Base-by-base conservation (phyloP, 139 green algal species). In the Volvox reticuliferus region DNA sequence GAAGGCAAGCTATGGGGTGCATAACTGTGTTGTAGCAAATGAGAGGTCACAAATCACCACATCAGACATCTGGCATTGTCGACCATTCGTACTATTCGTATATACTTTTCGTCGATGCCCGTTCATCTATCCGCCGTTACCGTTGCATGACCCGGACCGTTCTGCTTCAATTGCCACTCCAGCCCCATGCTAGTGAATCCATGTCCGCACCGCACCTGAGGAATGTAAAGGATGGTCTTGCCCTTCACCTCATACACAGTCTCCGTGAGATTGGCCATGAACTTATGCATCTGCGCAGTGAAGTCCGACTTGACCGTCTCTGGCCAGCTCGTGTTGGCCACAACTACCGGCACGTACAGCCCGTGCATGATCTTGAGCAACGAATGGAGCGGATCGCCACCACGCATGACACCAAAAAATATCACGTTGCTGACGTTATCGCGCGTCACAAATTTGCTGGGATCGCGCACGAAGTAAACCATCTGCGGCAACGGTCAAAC, bases 211-310 rank as follows among this genome's bases (percentile, higher is more conserved):
- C 87, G 28, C 78, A 91, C 94, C 62, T 91, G 73, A 0, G 97
- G 97, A 63, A 98, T 95, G 94, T 98, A 98, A 78, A 99, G 93
- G 55, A 97, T 94, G 18, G 97, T 99, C 86, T 96, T 94, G 55
- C 96, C 96, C 76, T 95, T 92, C n/a, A 92, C 84, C 76, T 96
- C 94, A 88, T 96, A 95, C 61, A 96, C 93, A 5, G 94, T 94
- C 91, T 98, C 97, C 69, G 95, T 98, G 36, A 99, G 92, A 35
- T 92, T 94, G 13, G 96, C 95, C 93, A 97, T 96, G 92, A 98
- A 99, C 87, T 96, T 96, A 94, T 99, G 96, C 55, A 96, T 89
- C 86, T 95, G 88, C 21, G 92, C 95, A 32, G 94, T 96, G 88
- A 98, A 97, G 83, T 98, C 96, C 32, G 91, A 95, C 50, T 95